phyloP scores from a whole-genome alignment of 2,329 filamentous ascomycete genomes.

The Calonectria honghensis region DNA sequence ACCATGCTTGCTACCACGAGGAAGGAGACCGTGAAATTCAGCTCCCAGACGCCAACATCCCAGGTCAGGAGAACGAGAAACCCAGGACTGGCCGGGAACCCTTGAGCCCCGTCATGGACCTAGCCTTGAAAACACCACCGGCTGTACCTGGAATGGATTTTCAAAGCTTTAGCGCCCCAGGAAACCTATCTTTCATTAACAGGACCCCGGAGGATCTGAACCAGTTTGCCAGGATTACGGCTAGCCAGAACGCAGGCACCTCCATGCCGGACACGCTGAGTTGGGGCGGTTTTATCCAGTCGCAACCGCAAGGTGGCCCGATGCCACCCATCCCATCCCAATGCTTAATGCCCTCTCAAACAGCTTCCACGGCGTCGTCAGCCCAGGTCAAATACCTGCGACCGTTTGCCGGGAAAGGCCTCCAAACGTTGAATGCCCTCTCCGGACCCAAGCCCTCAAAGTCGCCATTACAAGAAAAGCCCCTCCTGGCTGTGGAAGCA shows the following conservation, averaged over 20 bases:
- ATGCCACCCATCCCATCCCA: conserved; percentile 70
- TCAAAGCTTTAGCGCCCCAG: conserved; percentile 58
- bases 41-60: conserved; percentile 52
- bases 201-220: conserved; percentile 55
- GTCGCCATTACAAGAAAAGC: conserved; percentile 58
- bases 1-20: conserved; percentile 78
- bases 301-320: conserved; percentile 59
- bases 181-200: conserved; percentile 60
- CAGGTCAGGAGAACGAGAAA: conserved; percentile 72
- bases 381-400: conserved; percentile 70
- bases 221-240: conserved; percentile 39
- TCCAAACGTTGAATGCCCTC: conserved; percentile 69
- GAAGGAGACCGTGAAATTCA: conserved; percentile 59
- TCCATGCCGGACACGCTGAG: conserved; percentile 73
- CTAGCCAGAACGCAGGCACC: conserved; percentile 49
- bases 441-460: conserved; percentile 54
- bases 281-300: conserved; percentile 68
- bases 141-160: conserved; percentile 65
- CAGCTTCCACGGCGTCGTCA: conserved; percentile 72
- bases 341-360: conserved; percentile 71
- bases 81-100: conserved; percentile 69
- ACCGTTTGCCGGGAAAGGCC: conserved; percentile 74
- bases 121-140: conserved; percentile 64
- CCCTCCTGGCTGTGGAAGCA: conserved; percentile 44
- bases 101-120: conserved; percentile 72